These are phyloP conservation scores for Sanghuangporus weigelae DNA, from an alignment of 1,284 basidiomycete genomes.

Conservation along the genomic window DNA sequence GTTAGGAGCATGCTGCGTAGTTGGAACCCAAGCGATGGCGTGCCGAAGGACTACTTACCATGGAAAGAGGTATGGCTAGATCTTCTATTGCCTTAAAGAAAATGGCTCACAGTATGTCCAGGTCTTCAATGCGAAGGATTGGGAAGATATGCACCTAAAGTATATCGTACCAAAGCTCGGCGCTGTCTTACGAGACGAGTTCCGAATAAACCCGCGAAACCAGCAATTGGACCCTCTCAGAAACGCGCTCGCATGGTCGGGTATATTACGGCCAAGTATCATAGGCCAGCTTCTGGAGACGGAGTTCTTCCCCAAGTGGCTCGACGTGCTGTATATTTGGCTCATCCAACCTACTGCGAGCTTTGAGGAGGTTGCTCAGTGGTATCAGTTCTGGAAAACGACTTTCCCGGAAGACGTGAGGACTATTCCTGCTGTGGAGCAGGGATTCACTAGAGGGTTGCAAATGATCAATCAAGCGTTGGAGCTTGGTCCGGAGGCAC, in stretches of 20 bases:
- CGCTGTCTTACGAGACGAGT: conserved; percentile 71
- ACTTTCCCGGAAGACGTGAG: conserved; percentile 70
- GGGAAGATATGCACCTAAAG: conserved; percentile 89
- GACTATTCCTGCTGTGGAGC: conserved; percentile 56
- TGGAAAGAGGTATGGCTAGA: conserved; percentile 69
- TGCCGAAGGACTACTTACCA: conserved; percentile 67
- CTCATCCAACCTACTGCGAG: conserved; percentile 78
- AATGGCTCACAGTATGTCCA: conserved; percentile 33
- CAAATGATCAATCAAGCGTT: conserved; percentile 92
- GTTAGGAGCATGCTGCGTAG: conserved; percentile 72
- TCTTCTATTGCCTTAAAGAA: neutral
- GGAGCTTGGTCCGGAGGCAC: conserved; percentile 72
- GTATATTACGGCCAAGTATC: conserved; percentile 69
- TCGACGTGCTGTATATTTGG: conserved; percentile 89
- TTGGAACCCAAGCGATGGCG: conserved; percentile 73
- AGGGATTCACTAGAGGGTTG: conserved; percentile 81
- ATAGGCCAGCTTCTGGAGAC: conserved; percentile 78
- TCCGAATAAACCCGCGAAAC: conserved; percentile 82
- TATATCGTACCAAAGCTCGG: conserved; percentile 89
- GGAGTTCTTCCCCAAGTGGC: conserved; percentile 96
- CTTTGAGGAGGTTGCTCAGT: conserved; percentile 87
- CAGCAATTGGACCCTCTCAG: conserved; percentile 85
- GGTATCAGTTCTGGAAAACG: conserved; percentile 89
- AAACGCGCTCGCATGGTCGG: conserved; percentile 74
- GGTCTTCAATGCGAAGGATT: conserved; percentile 76